A percentile compares a stretch with the other conserved stretches of the same genome.
These are phyloP conservation scores for Zizania latifolia DNA, from an alignment of 176 grass and related monocot genomes.

Conservation along the genomic window DNA sequence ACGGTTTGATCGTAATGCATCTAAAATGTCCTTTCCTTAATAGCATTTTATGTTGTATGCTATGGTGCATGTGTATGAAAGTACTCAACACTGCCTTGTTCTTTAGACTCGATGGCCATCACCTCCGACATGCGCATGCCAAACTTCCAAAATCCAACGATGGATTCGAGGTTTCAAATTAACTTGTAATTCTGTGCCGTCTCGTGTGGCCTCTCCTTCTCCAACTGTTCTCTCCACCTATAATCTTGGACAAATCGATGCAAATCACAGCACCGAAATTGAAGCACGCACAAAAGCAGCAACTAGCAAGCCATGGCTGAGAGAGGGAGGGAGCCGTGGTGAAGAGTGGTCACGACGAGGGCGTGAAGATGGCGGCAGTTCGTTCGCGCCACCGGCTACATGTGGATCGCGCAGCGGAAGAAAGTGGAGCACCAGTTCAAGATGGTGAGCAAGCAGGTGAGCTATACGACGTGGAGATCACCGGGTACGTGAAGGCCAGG, in stretches of 20 bases:
- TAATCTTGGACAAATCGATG: not conserved
- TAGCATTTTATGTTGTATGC: not conserved
- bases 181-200: not conserved
- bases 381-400: no score
- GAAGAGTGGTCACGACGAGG: constrained; percentile 54
- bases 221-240: not conserved
- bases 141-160: constrained; percentile 26
- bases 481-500: constrained; percentile 43
- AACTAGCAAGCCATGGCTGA: constrained; percentile 24
- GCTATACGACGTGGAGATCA: constrained; percentile 55
- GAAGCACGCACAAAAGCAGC: not conserved
- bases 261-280: no score
- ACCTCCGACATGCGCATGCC: not conserved
- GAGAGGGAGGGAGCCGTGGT: constrained; percentile 46
- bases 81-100: not conserved
- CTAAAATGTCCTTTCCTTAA: not conserved
- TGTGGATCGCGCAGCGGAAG: constrained; percentile 58
- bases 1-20: no score
- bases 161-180: constrained; percentile 9
- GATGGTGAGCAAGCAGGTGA: constrained; percentile 54
- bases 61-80: not conserved
- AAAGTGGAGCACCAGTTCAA: constrained; percentile 81
- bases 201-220: not conserved
- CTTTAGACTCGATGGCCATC: not conserved
- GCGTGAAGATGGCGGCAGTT: constrained; percentile 40